Base-by-base conservation (phyloP, 2,329 filamentous ascomycete species). In the Botrytis fragariae region DNA sequence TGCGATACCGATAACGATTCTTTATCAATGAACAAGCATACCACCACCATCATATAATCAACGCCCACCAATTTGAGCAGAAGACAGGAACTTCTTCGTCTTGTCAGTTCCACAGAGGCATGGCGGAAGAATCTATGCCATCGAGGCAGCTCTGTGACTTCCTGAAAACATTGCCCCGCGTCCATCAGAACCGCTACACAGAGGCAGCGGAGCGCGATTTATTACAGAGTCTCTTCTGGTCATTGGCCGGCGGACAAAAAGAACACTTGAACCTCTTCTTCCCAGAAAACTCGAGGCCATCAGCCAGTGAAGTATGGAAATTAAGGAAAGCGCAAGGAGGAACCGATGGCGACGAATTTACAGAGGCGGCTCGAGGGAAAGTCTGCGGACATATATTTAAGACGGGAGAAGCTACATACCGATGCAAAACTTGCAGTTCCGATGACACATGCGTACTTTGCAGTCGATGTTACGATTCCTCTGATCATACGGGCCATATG, bases 341-440 rank as follows among this genome's bases (percentile, higher is more conserved):
- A n/a, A 87, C 94, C 73, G 94, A 97, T 80, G 95, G 96, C 18
- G 94, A 95, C 45, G 97, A 99, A 82, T 99, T 98, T 81, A 96
- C 94, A 32, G 92, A 95, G 77, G 92, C 93, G 10, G 96, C 96
- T 22, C 90, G 94, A 77, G 96, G 97, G 72, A 97, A 97, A 83
- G 91, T 94, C 64, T 99, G 96, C 82, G 97, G 96, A 6, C 97
- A 99, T 84, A 98, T 99, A 75, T 97, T 99, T 87, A 95, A 95
- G 83, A 88, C 89, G 22, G 96, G 95, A 69, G 96, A 99, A 85
- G 95, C 94, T 73, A 95, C 94, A 74, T 99, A 98, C 82, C 89
- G 92, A 79, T 99, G 96, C 86, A 92, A 94, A 79, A 98, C 95
- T 16, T 99, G 96, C 83, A 94, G 94, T 65, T 90, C 92, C 62